Conservation (phyloP, 2,329 filamentous ascomycete genomes). For the Huntiella abstrusa region DNA sequence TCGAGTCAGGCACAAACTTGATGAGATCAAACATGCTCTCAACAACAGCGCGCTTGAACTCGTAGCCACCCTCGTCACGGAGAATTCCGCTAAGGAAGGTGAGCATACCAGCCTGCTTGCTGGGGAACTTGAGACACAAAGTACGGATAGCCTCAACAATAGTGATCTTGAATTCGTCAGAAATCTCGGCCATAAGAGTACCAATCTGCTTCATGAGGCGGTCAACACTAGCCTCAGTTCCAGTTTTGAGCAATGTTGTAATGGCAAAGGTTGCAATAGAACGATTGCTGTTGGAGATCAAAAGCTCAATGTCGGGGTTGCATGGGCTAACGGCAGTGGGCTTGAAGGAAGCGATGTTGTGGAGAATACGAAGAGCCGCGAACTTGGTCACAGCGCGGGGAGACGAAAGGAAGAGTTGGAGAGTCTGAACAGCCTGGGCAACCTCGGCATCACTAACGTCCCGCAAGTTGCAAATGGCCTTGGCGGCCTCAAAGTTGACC, state of each 20-base stretch:
- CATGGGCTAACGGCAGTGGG: slow-evolving; percentile 78
- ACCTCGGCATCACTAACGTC: slow-evolving; percentile 87
- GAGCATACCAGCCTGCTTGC: slow-evolving; percentile 95
- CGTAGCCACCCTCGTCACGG: slow-evolving; percentile 89
- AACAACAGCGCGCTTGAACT: slow-evolving; percentile 93
- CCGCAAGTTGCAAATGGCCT: slow-evolving; percentile 88
- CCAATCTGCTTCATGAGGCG: slow-evolving; percentile 97
- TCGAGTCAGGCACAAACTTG: slow-evolving; percentile 87
- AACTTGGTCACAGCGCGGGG: slow-evolving; percentile 95
- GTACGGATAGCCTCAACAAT: slow-evolving; percentile 97
- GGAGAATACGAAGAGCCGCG: slow-evolving; percentile 84
- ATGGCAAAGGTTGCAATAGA: slow-evolving; percentile 98
- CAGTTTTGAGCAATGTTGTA: slow-evolving; percentile 92
- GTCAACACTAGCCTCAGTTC: slow-evolving; percentile 93
- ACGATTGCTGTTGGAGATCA: slow-evolving; percentile 92
- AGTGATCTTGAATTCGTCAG: slow-evolving; percentile 99
- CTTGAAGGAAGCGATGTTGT: slow-evolving; percentile 93
- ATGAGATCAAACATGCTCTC: slow-evolving; percentile 99
- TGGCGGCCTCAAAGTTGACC: slow-evolving; percentile 98
- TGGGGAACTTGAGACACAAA: slow-evolving; percentile 90
- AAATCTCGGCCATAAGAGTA: slow-evolving; percentile 96
- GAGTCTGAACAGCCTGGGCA: slow-evolving; percentile 76
- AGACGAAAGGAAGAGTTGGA: slow-evolving; percentile 92
- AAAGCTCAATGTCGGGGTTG: slow-evolving; percentile 91
- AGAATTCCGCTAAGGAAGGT: slow-evolving; percentile 93